phyloP scores from a whole-genome alignment of 169 alveolate species.

The Eimeria sp. region DNA sequence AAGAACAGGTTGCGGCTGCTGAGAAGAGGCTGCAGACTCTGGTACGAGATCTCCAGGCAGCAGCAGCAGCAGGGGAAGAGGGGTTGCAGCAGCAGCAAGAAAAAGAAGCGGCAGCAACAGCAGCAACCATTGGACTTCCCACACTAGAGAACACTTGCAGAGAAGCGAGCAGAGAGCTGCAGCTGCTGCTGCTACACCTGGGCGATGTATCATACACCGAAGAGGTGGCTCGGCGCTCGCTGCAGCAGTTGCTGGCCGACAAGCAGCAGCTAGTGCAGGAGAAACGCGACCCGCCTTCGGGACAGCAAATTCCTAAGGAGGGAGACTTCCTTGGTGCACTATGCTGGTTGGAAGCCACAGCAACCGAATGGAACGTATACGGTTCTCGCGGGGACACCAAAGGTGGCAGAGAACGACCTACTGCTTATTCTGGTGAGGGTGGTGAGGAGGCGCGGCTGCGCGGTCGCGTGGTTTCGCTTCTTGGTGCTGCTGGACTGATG shows the following conservation, averaged over 20 bases:
- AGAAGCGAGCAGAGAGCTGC: background rate
- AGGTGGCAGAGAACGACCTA: background rate
- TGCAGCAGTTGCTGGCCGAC: background rate
- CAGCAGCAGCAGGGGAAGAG: background rate
- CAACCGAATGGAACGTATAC: background rate
- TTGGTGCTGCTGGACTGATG: background rate
- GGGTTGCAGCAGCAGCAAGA: background rate
- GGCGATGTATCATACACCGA: background rate
- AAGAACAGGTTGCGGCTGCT: background rate
- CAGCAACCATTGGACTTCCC: background rate
- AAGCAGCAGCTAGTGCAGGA: no score
- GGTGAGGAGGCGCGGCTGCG: background rate
- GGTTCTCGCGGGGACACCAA: background rate
- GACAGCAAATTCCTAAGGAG: no score
- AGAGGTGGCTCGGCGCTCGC: background rate
- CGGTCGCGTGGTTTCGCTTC: background rate
- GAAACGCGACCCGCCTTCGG: no score
- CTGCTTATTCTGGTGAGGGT: no score
- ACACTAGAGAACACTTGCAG: background rate
- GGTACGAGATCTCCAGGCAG: background rate
- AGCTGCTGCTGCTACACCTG: constrained; percentile 10
- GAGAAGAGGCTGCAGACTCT: background rate
- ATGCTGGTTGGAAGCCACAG: background rate
- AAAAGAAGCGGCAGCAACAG: background rate
- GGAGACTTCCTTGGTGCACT: background rate